phyloP scores from a whole-genome alignment of 305 asterid genomes.

The Fraxinus floribunda region DNA sequence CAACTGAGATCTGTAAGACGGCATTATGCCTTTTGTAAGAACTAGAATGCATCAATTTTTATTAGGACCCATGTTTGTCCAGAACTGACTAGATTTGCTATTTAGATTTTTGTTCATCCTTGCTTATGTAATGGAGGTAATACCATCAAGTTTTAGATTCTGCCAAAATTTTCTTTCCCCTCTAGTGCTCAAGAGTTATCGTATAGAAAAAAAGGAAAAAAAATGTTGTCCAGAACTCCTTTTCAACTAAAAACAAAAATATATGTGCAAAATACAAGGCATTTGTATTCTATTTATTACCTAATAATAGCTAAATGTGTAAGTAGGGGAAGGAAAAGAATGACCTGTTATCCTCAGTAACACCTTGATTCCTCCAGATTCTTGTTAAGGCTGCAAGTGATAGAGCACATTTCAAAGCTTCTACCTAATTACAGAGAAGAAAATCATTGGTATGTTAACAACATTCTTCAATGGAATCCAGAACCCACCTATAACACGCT shows the following conservation, averaged over 20 bases:
- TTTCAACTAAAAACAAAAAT: constrained; percentile 4
- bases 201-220: not conserved
- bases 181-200: not conserved
- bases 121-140: not conserved
- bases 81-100: not conserved
- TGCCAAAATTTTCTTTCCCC: not conserved
- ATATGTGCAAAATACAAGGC: constrained; percentile 7
- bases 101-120: not conserved
- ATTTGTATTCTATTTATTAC: constrained; percentile 8
- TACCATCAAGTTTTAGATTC: not conserved
- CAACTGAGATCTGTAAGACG: not conserved
- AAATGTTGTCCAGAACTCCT: not conserved
- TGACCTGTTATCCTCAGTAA: constrained; percentile 91
- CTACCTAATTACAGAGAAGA: constrained; percentile 59
- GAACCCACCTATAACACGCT: not conserved
- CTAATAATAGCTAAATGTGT: constrained; percentile 7
- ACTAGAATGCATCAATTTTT: not conserved
- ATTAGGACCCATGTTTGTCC: not conserved
- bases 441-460: constrained; percentile 24
- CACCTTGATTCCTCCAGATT: constrained; percentile 85
- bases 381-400: constrained; percentile 84
- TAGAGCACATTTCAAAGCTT: constrained; percentile 82
- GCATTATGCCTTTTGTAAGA: not conserved
- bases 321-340: not conserved
- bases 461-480: constrained; percentile 17